Evolutionary conservation across 2,329 filamentous ascomycete species (phyloP).

Genomic region (Periconia sp.): DNA sequence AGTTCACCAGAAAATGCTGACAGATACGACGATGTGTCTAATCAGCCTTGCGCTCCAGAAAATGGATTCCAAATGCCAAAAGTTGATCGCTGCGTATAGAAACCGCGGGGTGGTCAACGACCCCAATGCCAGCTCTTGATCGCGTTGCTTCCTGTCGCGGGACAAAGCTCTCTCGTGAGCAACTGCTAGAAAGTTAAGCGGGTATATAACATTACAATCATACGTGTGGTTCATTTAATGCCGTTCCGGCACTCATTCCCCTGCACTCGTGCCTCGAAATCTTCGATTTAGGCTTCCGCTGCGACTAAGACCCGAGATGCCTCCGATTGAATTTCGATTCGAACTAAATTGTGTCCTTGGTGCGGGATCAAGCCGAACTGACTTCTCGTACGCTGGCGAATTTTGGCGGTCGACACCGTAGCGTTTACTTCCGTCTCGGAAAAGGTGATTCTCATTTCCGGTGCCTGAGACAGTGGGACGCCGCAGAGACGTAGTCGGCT

Average conservation of each 20-base stretch:
- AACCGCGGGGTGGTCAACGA: too few relatives aligned
- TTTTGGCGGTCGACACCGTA: constrained; percentile 36
- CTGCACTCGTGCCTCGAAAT: constrained; percentile 34
- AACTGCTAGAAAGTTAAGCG: constrained; percentile 21
- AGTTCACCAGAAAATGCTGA: constrained; percentile 2
- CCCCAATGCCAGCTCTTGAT: too few relatives aligned
- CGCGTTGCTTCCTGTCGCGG: too few relatives aligned
- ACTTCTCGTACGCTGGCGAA: constrained; percentile 40
- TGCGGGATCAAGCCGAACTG: constrained; percentile 26
- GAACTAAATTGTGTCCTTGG: constrained; percentile 32
- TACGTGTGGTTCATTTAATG: constrained; percentile 21
- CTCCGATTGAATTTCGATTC: constrained; percentile 37
- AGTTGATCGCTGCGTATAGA: too few relatives aligned
- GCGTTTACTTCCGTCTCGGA: constrained; percentile 32
- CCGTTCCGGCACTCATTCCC: constrained; percentile 34
- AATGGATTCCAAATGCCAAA: background rate
- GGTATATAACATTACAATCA: constrained; percentile 38
- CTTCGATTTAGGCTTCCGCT: constrained; percentile 36
- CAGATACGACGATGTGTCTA: background rate
- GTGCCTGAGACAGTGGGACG: constrained; percentile 34
- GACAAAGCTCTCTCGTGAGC: background rate
- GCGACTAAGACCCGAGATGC: constrained; percentile 31
- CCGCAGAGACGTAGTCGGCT: constrained; percentile 33
- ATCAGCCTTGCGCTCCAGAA: background rate
- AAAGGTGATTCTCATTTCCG: constrained; percentile 34